Evolutionary conservation across 2,329 filamentous ascomycete species (phyloP), one percentile per base, ranked within the genome.

Genomic region (Blumeria hordei): DNA sequence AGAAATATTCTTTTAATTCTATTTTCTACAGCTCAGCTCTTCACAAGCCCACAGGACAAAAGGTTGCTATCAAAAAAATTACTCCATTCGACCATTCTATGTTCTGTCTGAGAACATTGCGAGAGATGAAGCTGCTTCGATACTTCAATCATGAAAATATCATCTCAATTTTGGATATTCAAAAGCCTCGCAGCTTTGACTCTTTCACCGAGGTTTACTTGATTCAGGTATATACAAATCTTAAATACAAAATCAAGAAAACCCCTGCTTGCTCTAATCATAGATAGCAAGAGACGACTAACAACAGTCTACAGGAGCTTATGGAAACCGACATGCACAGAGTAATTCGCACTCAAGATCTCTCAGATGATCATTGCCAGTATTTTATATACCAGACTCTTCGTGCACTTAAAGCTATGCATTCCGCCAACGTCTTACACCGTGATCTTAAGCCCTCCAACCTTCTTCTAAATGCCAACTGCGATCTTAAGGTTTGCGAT

Each of bases 91-190:
- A 98, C 66, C 92, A 96, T 69, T 94, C 88, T 67, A 95, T 95
- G 88, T 95, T 95, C 75, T 95, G 90, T 69, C 73, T 98, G 64
- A 78, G 92, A 68, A 98, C 92, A 0, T 74, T 98, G 61, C 88
- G 92, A 69, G 92, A 98, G 72, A 98, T 98, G 92, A 98, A 98
- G 78, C 76, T 98, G 56, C 74, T 98, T 65, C 80, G 92, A 64
- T 96, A 98, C 72, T 98, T 98, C 75, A 98, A 96, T 72, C 92
- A 98, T 68, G 92, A 98, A 72, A 98, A 98, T 71, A 96, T 98
- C 72, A 98, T 98, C 67, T 96, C 88, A 54, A 98, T 98, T 64
- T 80, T 98, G 62, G 92, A 98, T 68, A 98, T 98, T 63, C 92
- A 98, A 72, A 94, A 95, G 73, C 92, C 92, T 44, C 79, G 90